Evolutionary conservation across 73 alveolate genomes (phyloP), one percentile per base, ranked within the genome.

Genomic region (Symbiodinium pilosum): DNA sequence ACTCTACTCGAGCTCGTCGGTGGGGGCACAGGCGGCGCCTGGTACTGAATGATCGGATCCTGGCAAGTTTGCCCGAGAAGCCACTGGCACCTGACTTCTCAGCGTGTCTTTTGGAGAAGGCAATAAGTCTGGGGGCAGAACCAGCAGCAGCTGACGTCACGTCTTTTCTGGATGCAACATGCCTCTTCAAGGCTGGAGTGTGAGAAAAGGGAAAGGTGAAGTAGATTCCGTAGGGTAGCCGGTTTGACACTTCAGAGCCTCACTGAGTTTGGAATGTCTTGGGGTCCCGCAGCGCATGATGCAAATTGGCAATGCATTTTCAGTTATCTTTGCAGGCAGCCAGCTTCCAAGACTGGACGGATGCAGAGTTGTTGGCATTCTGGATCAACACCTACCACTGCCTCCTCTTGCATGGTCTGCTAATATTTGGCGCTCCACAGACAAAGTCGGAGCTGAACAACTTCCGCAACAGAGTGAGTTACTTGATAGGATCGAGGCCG

Each of bases 381-480:
- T 89, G 95, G 95, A 77, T 68, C 75, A 89, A 89, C 71, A 89
- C 75, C 34, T 89, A 89, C 30, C 95, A 89, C 43, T 89, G 95
- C 39, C 44, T 89, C 52, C 95, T 89, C 51, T 34, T 89, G 86
- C 95, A 89, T 68, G 95, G 95, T 44, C 75, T 89, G 30, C 95
- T 89, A 14, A 89, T 89, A 21, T 89, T 89, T 64, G 95, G 95
- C 28, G 39, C 95, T 89, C 95, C 95, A 87, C 95, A 89, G 95
- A 41, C 95, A 6, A 89, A 89, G 43, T 89, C 95, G 42, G 95
- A 89, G 56, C 40, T 89, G 95, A 89, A 71, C 95, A 89, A 89
- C 51, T 89, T 89, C 47, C 95, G 95, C 9, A 89, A 64, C 75
- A 54, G 95, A 44, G 95, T 89, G 41, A 89, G 95, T 71, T 89